Conservation (phyloP, 768 basidiomycete genomes). For the Boletellus emodensis region DNA sequence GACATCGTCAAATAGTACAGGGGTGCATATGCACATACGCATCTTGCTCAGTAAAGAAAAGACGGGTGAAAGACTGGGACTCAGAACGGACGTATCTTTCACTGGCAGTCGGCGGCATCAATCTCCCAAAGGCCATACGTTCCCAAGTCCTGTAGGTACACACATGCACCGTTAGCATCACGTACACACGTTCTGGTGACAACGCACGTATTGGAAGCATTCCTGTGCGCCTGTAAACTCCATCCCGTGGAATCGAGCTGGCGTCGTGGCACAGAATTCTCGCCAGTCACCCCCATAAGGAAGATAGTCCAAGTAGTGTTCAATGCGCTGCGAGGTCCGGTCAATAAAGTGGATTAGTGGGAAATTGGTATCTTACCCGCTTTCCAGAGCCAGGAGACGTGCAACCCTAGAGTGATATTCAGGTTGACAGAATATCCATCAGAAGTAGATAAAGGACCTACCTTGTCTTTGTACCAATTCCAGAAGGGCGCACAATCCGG, state of each 20-base stretch:
- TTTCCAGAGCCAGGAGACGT: slow-evolving; percentile 20
- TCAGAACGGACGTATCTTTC: not conserved
- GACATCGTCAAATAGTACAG: no score
- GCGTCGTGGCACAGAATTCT: slow-evolving; percentile 33
- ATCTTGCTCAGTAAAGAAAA: no score
- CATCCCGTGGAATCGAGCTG: slow-evolving; percentile 22
- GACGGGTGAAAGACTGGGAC: no score
- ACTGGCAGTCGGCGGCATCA: slow-evolving; percentile 14
- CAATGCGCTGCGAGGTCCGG: slow-evolving; percentile 20
- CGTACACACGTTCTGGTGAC: not conserved
- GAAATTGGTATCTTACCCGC: slow-evolving; percentile 13
- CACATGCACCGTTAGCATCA: not conserved
- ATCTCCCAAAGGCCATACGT: slow-evolving; percentile 25
- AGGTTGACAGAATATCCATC: not conserved
- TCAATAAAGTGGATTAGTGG: not conserved
- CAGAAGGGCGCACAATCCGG: slow-evolving; percentile 28
- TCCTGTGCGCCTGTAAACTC: slow-evolving; percentile 22
- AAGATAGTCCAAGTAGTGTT: slow-evolving; percentile 29
- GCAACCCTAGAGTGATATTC: slow-evolving; percentile 16
- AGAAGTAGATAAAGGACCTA: not conserved
- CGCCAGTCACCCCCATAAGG: slow-evolving; percentile 27
- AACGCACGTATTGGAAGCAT: slow-evolving; percentile 22
- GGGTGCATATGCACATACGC: no score
- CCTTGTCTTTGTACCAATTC: slow-evolving; percentile 29
- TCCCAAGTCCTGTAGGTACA: slow-evolving; percentile 11